Base-by-base conservation (phyloP, 768 basidiomycete genomes). In the Dacryopinax spathularia region DNA sequence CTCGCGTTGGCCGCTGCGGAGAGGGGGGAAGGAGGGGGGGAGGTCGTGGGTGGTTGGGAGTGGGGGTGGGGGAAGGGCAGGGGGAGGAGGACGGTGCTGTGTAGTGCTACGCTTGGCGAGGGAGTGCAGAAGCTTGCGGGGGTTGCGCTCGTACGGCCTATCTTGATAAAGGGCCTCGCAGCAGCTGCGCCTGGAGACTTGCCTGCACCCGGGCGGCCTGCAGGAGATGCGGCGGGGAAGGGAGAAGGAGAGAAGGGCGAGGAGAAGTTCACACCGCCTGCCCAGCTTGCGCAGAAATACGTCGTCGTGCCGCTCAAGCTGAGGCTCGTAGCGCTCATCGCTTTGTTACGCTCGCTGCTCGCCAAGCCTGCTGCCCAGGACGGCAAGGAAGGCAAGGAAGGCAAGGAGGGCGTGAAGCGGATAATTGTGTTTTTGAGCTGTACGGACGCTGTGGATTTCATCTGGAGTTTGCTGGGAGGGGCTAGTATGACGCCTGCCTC, bases 371-470 rank as follows among this genome's bases (percentile, higher is more conserved):
- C 25, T 78, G 77, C 68, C 73, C 74, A 39, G 78, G 48, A 18
- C n/a, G 39, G 31, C 15, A 35, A 33, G 72, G 33, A 77, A 77
- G 39, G 56, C 48, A 65, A 34, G 4, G 60, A 63, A 35, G 36
- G 37, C 59, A 70, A 69, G 33, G 72, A 69, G 36, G 70, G 71
- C 65, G 67, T 35, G 7, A 35, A 43, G 39, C 91, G 89, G 73
- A 83, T 96, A 63, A 91, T 99, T 56, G 91, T 99, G 4, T 99
- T 99, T 75, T 77, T 99, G 65, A 95, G 89, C 68, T 97, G 92
- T 70, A 98, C 93, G 4, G 95, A 97, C 74, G 94, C 96, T 1
- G 96, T 99, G 18, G 95, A 99, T 73, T 97, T 91, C 70, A 92
- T 95, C 71, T 98, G 91, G 91, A 82, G 80, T 60, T 76, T 97